Conservation (phyloP, 164 flowering plant species). For the Aristolochia californica region DNA sequence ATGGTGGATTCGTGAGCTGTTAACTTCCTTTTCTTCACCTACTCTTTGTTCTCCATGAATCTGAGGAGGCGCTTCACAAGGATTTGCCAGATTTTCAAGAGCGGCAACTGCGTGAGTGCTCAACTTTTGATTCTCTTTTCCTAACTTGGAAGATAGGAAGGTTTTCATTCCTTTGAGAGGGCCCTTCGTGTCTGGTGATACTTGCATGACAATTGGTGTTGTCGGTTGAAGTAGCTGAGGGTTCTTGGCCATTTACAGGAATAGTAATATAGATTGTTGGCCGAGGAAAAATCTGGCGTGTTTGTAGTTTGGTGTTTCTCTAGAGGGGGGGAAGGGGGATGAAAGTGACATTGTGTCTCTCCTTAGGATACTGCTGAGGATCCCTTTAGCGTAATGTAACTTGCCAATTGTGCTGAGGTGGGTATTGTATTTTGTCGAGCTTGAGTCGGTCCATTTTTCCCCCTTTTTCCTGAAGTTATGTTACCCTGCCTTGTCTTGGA, state of each 20-base stretch:
- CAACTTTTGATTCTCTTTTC: conserved; percentile 3
- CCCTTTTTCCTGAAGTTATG: too few species aligned
- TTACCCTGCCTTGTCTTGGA: too few species aligned
- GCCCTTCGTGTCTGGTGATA: conserved; percentile 28
- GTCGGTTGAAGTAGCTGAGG: conserved; percentile 26
- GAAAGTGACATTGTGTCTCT: not conserved
- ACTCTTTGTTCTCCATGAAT: not conserved
- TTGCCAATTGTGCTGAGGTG: not conserved
- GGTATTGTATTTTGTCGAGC: too few species aligned
- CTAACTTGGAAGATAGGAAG: conserved; percentile 6
- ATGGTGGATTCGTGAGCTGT: conserved; percentile 67
- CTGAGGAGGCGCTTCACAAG: conserved; percentile 4
- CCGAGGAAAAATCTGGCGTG: conserved; percentile 9
- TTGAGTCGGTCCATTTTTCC: too few species aligned
- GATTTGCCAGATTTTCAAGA: conserved; percentile 11
- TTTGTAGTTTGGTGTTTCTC: conserved; percentile 5
- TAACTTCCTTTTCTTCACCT: not conserved
- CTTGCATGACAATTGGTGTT: conserved; percentile 19
- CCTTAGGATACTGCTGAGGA: not conserved
- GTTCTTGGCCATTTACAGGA: conserved; percentile 5
- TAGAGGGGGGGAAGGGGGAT: not conserved
- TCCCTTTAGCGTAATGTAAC: conserved; percentile 1
- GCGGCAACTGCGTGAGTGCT: conserved; percentile 9
- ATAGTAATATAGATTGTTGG: conserved; percentile 14
- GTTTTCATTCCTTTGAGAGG: conserved; percentile 9